A percentile compares a stretch with the other conserved stretches of the same genome.
Conservation (phyloP, 1,284 basidiomycete genomes). For the Neotropicomus parvogracilis region DNA sequence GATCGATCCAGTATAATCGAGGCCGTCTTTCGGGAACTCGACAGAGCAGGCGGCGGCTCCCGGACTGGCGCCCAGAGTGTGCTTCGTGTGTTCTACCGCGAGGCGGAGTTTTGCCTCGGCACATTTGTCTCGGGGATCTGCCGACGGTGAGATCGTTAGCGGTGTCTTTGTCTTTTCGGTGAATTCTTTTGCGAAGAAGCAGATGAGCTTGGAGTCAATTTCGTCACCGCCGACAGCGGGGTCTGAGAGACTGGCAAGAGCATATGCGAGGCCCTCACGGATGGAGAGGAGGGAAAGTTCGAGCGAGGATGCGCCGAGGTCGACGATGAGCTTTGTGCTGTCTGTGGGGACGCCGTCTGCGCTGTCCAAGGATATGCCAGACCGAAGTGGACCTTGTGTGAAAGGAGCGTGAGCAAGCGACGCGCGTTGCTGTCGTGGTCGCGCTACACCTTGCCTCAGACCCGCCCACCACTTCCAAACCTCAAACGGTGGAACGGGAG, state of each 20-base stretch:
- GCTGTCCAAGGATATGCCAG: slow-evolving; percentile 48
- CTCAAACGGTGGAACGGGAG: too few relatives aligned
- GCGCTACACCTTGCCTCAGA: too few relatives aligned
- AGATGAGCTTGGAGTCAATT: slow-evolving; percentile 82
- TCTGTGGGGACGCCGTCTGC: slow-evolving; percentile 47
- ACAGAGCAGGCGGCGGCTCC: slow-evolving; percentile 89
- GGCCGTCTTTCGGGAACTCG: slow-evolving; percentile 92
- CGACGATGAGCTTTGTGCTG: slow-evolving; percentile 68
- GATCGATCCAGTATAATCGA: slow-evolving; percentile 90
- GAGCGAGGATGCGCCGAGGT: slow-evolving; percentile 67
- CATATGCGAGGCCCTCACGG: slow-evolving; percentile 45
- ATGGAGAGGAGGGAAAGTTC: slow-evolving; percentile 60
- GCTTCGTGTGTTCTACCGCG: slow-evolving; percentile 93
- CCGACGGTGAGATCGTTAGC: slow-evolving; percentile 60
- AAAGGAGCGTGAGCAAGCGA: too few relatives aligned
- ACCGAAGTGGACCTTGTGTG: too few relatives aligned
- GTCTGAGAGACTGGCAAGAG: slow-evolving; percentile 47
- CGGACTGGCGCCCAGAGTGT: slow-evolving; percentile 84
- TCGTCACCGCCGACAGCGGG: slow-evolving; percentile 54
- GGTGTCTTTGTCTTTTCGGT: slow-evolving; percentile 92
- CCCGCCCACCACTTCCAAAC: too few relatives aligned
- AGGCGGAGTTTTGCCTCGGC: slow-evolving; percentile 92
- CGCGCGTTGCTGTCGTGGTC: too few relatives aligned
- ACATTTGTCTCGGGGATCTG: slow-evolving; percentile 67
- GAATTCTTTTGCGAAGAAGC: slow-evolving; percentile 95